Conservation (phyloP, 2,329 filamentous ascomycete species). For the Colletotrichum camelliae region DNA sequence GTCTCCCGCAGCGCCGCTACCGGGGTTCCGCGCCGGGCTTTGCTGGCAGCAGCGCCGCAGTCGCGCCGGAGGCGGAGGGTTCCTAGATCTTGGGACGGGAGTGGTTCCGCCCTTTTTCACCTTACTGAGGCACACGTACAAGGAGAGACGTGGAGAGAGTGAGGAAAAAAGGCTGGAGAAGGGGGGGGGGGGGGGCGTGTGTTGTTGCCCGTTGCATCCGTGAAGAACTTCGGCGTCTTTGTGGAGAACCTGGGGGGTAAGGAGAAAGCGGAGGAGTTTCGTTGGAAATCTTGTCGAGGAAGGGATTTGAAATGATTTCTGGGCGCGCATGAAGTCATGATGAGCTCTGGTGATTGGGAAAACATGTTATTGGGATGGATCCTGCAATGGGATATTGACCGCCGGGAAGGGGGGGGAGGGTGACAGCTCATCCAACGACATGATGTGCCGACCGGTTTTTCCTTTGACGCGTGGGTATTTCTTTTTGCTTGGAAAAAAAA, state of each 20-base stretch:
- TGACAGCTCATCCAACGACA: not conserved
- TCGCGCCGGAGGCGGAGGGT: not conserved
- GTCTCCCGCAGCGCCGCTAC: not conserved
- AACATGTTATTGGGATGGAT: not conserved
- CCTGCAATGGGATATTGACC: not conserved
- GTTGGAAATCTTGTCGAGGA: not conserved
- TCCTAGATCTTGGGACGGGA: not conserved
- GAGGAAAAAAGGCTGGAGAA: not conserved
- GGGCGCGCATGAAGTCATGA: not conserved
- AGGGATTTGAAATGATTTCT: not conserved
- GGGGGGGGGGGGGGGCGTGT: not conserved
- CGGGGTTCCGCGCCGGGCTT: not conserved
- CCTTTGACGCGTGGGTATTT: not conserved
- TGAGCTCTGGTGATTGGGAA: not conserved
- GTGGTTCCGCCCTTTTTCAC: not conserved
- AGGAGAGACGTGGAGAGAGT: not conserved
- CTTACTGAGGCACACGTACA: not conserved
- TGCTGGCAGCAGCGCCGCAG: not conserved
- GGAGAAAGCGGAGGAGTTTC: not conserved
- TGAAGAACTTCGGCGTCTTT: conserved; percentile 6
- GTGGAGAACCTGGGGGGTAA: not conserved
- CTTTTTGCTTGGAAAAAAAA: not conserved
- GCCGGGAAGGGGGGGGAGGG: not conserved
- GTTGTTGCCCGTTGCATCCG: not conserved
- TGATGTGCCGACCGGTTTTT: not conserved